Evolutionary conservation across 2,329 filamentous ascomycete genomes (phyloP).

Genomic region (Cyclaneusma minus): DNA sequence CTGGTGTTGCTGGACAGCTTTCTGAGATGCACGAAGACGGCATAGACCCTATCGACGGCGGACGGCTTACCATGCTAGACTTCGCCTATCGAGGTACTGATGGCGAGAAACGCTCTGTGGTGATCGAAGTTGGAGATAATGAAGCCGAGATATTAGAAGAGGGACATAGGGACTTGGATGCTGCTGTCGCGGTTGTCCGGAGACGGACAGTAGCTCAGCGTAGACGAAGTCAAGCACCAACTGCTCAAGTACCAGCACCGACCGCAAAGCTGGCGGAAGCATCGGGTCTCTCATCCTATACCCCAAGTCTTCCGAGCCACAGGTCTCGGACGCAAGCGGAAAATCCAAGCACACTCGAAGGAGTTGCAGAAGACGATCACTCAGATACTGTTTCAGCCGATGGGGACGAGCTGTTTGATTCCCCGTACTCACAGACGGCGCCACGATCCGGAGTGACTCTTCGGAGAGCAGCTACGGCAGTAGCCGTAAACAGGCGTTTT

Average conservation of each 20-base stretch:
- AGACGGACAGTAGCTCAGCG: conserved; percentile 56
- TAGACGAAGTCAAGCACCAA: conserved; percentile 27
- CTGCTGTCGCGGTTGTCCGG: conserved; percentile 65
- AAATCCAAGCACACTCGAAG: conserved; percentile 6
- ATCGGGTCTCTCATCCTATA: conserved; percentile 3
- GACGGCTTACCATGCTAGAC: conserved; percentile 56
- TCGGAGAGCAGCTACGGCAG: conserved; percentile 60
- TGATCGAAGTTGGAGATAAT: conserved; percentile 59
- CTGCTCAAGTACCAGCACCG: conserved; percentile 33
- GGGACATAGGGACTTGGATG: conserved; percentile 57
- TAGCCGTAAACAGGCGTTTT: conserved; percentile 54
- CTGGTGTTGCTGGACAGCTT: conserved; percentile 45
- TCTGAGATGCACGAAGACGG: conserved; percentile 50
- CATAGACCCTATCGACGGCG: conserved; percentile 63
- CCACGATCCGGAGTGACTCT: conserved; percentile 56
- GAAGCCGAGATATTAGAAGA: conserved; percentile 58
- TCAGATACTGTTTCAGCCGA: conserved; percentile 14
- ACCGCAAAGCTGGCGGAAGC: conserved; percentile 12
- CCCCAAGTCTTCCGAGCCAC: no score
- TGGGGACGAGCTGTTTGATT: conserved; percentile 41
- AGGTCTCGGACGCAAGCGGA: conserved; percentile 1
- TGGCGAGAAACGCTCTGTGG: conserved; percentile 40
- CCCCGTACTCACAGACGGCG: conserved; percentile 56
- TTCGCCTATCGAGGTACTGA: conserved; percentile 48
- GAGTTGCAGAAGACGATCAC: conserved; percentile 2